Evolutionary conservation across 2,329 filamentous ascomycete genomes (phyloP).

Genomic region (Ceratocystis colombiana): DNA sequence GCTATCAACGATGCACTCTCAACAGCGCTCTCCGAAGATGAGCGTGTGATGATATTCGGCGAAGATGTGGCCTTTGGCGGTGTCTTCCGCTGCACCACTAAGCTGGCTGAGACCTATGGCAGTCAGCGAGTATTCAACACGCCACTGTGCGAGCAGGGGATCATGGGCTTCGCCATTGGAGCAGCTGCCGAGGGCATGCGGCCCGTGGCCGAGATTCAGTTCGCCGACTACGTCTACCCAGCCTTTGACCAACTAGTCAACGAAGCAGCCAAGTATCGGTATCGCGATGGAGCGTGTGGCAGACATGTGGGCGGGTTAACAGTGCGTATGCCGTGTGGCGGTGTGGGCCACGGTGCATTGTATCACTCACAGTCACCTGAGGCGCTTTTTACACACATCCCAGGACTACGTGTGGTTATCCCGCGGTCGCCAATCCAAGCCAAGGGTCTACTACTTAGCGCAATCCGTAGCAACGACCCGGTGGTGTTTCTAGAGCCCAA

Average conservation of each 20-base stretch:
- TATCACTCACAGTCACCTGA: conserved; percentile 88
- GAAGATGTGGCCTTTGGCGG: conserved; percentile 97
- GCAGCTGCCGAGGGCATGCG: conserved; percentile 84
- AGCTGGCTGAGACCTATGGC: conserved; percentile 78
- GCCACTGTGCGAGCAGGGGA: conserved; percentile 85
- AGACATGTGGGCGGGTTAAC: conserved; percentile 66
- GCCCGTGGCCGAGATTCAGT: conserved; percentile 89
- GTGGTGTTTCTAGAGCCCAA: conserved; percentile 93
- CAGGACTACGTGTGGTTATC: conserved; percentile 74
- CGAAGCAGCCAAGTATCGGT: conserved; percentile 80
- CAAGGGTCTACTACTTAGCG: conserved; percentile 70
- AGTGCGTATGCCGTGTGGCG: conserved; percentile 81
- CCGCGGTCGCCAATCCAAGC: conserved; percentile 78
- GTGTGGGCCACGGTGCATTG: conserved; percentile 77
- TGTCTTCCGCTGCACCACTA: conserved; percentile 90
- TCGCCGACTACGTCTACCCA: conserved; percentile 87
- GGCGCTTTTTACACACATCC: conserved; percentile 76
- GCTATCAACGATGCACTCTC: conserved; percentile 84
- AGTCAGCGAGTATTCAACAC: conserved; percentile 91
- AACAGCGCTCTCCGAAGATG: conserved; percentile 70
- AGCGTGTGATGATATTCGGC: conserved; percentile 81
- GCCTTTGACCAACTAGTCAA: conserved; percentile 93
- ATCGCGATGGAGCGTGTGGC: conserved; percentile 53
- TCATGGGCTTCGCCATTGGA: conserved; percentile 87
- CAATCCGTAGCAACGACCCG: conserved; percentile 72